Base-by-base conservation (phyloP, 257 asterid genomes). In the Leonotis leonurus region DNA sequence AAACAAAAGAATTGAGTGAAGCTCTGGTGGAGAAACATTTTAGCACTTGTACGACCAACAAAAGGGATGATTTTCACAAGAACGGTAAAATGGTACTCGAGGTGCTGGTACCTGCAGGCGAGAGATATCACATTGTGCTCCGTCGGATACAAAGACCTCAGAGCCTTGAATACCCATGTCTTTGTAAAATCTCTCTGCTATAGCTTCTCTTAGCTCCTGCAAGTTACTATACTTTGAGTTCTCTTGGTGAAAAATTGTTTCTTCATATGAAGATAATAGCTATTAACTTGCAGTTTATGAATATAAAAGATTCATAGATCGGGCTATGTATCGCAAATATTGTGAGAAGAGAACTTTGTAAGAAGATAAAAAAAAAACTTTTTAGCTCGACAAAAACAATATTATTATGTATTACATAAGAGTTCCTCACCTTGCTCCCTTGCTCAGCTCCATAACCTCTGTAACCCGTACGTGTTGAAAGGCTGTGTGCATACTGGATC, bases 391-490 rank as follows among this genome's bases (percentile, higher is more conserved):
- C 11, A n/a, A n/a, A 41, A 14, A 36, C 12, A 29, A 30, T 39
- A 32, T 10, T 21, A 14, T 8, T n/a, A 20, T 4, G 44, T 7
- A 17, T 49, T 29, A 8, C 35, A 14, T 52, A 2, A 32, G n/a
- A n/a, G 18, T 55, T 49, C n/a, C 53, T 56, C 54, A 87, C 96
- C 89, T 61, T 54, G 77, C 85, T 77, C 22, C 97, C 97, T 63
- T 80, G 97, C 55, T 90, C 96, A 21, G 83, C 79, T 69, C 97
- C 97, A 52, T 85, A 90, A 11, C 97, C 97, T 62, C 78, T 75
- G 51, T 90, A 90, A 33, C 97, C 97, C 53, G 69, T 56, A 56
- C 64, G 78, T 5, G 97, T 90, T 21, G 96, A 74, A 33, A 90
- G 95, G 62, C 72, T 68, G 30, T 63, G 72, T 29, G 93, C 97